Evolutionary conservation across 1,284 basidiomycete genomes (phyloP).

Genomic region (Retiboletus flavoniger): DNA sequence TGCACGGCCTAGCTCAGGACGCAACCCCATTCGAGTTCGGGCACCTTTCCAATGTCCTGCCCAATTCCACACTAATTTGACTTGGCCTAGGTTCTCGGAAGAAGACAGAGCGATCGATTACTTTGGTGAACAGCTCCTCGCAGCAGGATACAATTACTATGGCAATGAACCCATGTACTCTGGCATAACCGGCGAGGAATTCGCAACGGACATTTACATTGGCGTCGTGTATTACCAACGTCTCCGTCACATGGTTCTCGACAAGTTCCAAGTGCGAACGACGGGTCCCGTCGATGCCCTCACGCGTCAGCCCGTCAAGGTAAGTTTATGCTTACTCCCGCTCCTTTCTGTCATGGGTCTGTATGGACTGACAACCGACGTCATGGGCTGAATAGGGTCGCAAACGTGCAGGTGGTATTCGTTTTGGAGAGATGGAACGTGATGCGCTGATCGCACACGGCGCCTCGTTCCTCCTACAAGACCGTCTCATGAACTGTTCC

Average conservation of each 20-base stretch:
- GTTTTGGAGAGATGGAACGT: constrained; percentile 99
- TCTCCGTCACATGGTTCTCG: constrained; percentile 98
- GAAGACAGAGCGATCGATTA: constrained; percentile 95
- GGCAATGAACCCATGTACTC: constrained; percentile 99
- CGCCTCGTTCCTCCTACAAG: constrained; percentile 96
- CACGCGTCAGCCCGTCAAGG: constrained; percentile 97
- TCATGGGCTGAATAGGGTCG: constrained; percentile 64
- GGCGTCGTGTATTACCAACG: constrained; percentile 99
- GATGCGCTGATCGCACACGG: constrained; percentile 98
- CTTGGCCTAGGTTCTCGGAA: constrained; percentile 78
- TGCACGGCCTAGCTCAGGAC: constrained; percentile 98
- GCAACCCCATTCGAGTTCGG: constrained; percentile 94
- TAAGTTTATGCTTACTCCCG: constrained; percentile 35
- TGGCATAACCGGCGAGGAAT: constrained; percentile 97
- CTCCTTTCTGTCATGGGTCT: neutral
- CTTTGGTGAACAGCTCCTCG: constrained; percentile 93
- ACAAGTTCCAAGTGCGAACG: constrained; percentile 99
- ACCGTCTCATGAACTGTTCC: constrained; percentile 99
- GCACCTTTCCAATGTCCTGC: constrained; percentile 12
- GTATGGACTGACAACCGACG: constrained; percentile 5
- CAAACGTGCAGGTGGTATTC: constrained; percentile 98
- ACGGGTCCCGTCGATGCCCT: constrained; percentile 96
- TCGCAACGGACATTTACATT: constrained; percentile 97
- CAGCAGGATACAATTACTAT: constrained; percentile 97
- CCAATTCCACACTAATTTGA: constrained; percentile 14